Evolutionary conservation across 208 protist genomes (phyloP).

Genomic region (Trypanosoma vivax): DNA sequence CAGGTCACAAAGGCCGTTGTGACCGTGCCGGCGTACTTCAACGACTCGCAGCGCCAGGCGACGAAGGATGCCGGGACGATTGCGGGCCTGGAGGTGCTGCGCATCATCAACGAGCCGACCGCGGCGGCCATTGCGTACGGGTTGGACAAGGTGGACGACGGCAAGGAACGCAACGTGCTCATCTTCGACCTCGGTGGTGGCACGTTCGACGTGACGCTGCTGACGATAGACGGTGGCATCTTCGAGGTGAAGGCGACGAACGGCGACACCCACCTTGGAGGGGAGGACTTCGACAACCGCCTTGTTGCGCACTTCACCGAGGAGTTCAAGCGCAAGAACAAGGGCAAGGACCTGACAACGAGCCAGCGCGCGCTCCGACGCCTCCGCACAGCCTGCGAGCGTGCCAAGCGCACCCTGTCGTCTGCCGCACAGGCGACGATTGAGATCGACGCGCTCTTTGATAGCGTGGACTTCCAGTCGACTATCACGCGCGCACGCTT

Average conservation of each 20-base stretch:
- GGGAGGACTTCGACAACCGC: constrained; percentile 86
- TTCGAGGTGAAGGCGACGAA: constrained; percentile 97
- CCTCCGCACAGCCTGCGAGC: constrained; percentile 82
- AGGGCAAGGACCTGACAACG: constrained; percentile 64
- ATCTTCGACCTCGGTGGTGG: constrained; percentile 96
- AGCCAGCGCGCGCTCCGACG: constrained; percentile 61
- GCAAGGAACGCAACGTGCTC: constrained; percentile 62
- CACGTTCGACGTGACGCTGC: constrained; percentile 96
- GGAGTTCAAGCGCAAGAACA: constrained; percentile 91
- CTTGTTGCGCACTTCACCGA: constrained; percentile 95
- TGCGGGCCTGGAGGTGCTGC: constrained; percentile 91
- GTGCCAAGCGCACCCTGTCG: constrained; percentile 97
- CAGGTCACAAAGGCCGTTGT: constrained; percentile 93
- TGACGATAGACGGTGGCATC: constrained; percentile 96
- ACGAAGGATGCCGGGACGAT: constrained; percentile 97
- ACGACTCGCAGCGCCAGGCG: constrained; percentile 95
- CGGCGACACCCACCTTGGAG: constrained; percentile 98
- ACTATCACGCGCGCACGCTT: constrained; percentile 96
- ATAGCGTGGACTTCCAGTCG: constrained; percentile 96
- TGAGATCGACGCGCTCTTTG: constrained; percentile 97
- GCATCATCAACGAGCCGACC: constrained; percentile 98
- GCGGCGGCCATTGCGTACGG: constrained; percentile 97
- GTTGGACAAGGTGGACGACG: constrained; percentile 83
- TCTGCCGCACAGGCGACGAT: constrained; percentile 85
- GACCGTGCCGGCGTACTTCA: constrained; percentile 97